Evolutionary conservation across 495 filamentous ascomycete genomes (phyloP), one percentile per base, ranked within the genome.

Genomic region (Penicillium waksmanii): DNA sequence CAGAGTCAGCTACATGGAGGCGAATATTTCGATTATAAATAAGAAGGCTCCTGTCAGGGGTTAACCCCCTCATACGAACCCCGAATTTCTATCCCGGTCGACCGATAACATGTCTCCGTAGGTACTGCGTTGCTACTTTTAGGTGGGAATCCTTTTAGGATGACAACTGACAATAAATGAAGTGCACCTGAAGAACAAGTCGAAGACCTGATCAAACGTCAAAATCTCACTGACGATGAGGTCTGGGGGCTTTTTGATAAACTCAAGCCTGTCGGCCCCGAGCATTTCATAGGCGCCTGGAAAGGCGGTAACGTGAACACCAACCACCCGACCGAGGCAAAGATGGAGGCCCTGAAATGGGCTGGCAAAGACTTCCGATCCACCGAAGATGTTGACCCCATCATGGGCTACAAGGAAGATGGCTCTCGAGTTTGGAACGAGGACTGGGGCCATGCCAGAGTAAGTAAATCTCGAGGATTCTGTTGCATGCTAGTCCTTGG

Each of bases 361-460:
- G 67, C 66, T 12, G 69, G 67, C 3, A 72, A 69, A 57, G 61
- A 57, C 38, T 73, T 71, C 51, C 34, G 58, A 12, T 64, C 62
- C 0, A 59, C 61, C 2, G 67, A 73, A 27, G 66, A 73, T 48
- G 68, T 73, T 21, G 68, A 71, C 56, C 70, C 70, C 2, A 67
- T 71, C 4, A 62, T 71, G 53, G 43, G 59, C 0, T 57, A 64
- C 33, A 60, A 66, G 10, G 70, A 62, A 2, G 38, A 58, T 49
- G 66, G 56, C 0, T 13, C 27, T 19, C 19, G 62, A 1, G 50
- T 34, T 1, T 56, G 64, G 62, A 53, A 65, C 58, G 52, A 48
- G 51, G 36, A 50, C 18, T 61, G 60, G 62, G 60, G 61, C 12
- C 61, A 67, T 56, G 55, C 66, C 12, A 46, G 62, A 17, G 62